These are phyloP conservation scores for Trypanosoma cruzi DNA, from an alignment of 208 protist genomes.

Conservation along the genomic window DNA sequence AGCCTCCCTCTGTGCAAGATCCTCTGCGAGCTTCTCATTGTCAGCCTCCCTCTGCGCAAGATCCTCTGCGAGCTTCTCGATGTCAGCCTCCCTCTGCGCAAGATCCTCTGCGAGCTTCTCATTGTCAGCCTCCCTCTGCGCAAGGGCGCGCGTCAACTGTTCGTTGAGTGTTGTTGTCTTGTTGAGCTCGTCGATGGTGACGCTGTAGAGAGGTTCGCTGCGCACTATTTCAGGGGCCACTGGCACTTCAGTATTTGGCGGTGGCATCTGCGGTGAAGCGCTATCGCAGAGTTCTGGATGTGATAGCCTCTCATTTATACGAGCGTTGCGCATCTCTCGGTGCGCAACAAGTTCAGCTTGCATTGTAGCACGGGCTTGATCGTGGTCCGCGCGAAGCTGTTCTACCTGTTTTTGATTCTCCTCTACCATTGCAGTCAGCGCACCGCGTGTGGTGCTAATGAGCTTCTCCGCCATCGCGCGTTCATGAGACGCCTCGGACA, in stretches of 20 bases:
- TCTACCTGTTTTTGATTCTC: not conserved
- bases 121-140: not conserved
- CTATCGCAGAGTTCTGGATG: not conserved
- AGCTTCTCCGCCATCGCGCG: not conserved
- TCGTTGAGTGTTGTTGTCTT: not conserved
- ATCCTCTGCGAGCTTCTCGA: slow-evolving; percentile 3
- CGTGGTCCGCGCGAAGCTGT: not conserved
- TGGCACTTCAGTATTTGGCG: not conserved
- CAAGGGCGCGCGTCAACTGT: not conserved
- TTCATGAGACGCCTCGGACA: not conserved
- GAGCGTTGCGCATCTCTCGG: not conserved
- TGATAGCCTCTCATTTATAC: not conserved
- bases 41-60: not conserved
- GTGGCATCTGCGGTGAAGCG: not conserved
- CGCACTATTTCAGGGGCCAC: not conserved
- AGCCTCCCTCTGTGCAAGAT: too few relatives aligned
- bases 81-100: not conserved
- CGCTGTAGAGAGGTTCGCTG: not conserved
- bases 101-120: not conserved
- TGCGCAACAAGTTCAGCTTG: not conserved
- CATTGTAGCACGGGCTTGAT: not conserved
- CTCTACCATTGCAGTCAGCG: not conserved
- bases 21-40: too few relatives aligned
- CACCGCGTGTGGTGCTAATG: not conserved
- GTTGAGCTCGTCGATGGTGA: not conserved